These are phyloP conservation scores for Debaryomycetaceae sp. DNA, from an alignment of 1,139 yeast species.

Conservation along the genomic window DNA sequence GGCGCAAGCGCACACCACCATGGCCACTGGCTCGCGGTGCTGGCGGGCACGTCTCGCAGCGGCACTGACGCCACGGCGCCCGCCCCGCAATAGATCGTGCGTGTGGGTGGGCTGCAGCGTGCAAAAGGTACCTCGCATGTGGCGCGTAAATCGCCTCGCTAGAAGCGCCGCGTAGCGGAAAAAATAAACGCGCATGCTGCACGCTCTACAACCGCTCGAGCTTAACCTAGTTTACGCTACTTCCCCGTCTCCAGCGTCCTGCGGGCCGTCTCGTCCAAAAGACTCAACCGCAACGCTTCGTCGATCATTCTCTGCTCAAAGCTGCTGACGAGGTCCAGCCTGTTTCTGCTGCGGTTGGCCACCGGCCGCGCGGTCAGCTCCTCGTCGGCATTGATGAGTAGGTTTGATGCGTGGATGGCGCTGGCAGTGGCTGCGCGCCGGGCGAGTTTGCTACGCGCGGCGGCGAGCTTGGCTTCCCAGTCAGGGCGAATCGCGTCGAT, in stretches of 20 bases:
- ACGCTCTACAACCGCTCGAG: too few species aligned
- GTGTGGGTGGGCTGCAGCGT: too few species aligned
- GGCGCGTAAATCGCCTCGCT: too few species aligned
- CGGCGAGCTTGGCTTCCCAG: slow-evolving; percentile 73
- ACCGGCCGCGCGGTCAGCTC: slow-evolving; percentile 15
- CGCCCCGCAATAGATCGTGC: too few species aligned
- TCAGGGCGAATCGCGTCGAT: slow-evolving; percentile 86
- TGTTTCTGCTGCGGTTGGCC: slow-evolving; percentile 11
- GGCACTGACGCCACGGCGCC: too few species aligned
- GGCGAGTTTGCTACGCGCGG: slow-evolving; percentile 75
- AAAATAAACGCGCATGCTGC: too few species aligned
- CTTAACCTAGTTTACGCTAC: slow-evolving; percentile 11
- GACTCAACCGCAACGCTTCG: slow-evolving; percentile 72
- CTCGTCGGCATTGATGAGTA: slow-evolving; percentile 36
- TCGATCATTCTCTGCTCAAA: slow-evolving; percentile 79
- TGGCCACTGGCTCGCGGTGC: too few species aligned
- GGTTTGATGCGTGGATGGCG: slow-evolving; percentile 82
- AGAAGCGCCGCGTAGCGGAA: too few species aligned
- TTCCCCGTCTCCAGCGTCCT: slow-evolving; percentile 23
- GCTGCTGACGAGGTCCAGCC: slow-evolving; percentile 12
- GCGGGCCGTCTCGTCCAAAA: slow-evolving; percentile 55
- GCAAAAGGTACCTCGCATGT: too few species aligned
- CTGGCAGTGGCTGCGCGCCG: slow-evolving; percentile 90
- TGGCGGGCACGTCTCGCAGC: too few species aligned
- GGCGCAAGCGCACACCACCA: too few species aligned